Conservation (phyloP, 257 asterid species). For the Forsythia viridissima region DNA sequence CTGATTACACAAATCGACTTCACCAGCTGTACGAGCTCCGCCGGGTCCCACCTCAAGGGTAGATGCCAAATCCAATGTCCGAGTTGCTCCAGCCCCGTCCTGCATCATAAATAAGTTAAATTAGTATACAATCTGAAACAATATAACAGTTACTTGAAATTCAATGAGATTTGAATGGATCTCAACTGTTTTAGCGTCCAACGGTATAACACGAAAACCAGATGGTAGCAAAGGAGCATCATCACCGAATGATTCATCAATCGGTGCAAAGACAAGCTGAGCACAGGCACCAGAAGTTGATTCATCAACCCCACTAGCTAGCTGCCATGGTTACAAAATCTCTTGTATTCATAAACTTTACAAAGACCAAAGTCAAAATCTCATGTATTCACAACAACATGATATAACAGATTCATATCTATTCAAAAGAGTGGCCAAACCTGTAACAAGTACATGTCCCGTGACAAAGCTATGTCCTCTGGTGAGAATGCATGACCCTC, state of each 20-base stretch:
- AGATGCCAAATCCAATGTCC: constrained; percentile 85
- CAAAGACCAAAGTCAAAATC: not conserved
- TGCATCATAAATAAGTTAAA: constrained; percentile 22
- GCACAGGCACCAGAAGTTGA: constrained; percentile 72
- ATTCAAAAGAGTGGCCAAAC: constrained; percentile 27
- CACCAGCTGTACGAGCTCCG: constrained; percentile 55
- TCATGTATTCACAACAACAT: not conserved
- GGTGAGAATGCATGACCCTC: constrained; percentile 78
- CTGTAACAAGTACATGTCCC: constrained; percentile 87
- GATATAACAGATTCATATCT: not conserved
- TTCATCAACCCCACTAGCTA: constrained; percentile 87
- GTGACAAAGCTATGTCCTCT: constrained; percentile 71
- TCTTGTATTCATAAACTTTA: not conserved
- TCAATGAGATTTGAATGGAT: not conserved
- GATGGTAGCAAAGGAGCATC: constrained; percentile 90
- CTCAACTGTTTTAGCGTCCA: constrained; percentile 87
- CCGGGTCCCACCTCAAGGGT: constrained; percentile 77
- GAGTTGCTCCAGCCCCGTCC: constrained; percentile 66
- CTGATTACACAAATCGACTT: constrained; percentile 47
- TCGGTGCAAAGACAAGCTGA: constrained; percentile 94
- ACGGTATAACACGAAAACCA: constrained; percentile 90
- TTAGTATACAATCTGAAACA: not conserved
- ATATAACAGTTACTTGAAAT: not conserved
- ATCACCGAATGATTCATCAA: constrained; percentile 87
- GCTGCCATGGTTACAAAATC: constrained; percentile 42